Evolutionary conservation across 768 basidiomycete genomes (phyloP).

Genomic region (Leccinum pellstonianum): DNA sequence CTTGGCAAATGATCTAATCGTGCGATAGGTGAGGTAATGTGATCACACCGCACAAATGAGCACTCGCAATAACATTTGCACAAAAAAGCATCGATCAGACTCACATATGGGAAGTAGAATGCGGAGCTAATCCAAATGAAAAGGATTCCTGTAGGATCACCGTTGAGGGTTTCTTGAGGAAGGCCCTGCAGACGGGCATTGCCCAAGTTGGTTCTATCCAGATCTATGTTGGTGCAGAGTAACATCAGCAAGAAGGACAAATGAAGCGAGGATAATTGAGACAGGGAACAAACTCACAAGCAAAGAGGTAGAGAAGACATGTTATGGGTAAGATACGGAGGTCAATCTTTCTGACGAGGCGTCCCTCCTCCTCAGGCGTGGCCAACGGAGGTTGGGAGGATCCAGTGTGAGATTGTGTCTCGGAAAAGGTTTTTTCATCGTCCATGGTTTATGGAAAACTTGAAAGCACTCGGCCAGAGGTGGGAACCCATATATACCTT

Average conservation of each 20-base stretch:
- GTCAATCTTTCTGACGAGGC: conserved; percentile 39
- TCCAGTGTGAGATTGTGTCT: neutral
- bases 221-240: conserved; percentile 27
- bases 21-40: neutral
- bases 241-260: conserved; percentile 2
- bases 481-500: neutral
- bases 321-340: conserved; percentile 46
- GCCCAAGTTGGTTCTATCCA: conserved; percentile 77
- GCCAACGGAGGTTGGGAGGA: conserved; percentile 16
- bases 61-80: neutral
- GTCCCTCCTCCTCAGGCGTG: conserved; percentile 34
- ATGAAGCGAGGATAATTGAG: neutral
- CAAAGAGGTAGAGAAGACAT: conserved; percentile 72
- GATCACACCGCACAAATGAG: neutral
- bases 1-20: conserved; percentile 61
- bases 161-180: conserved; percentile 59
- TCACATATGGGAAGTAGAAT: conserved; percentile 78
- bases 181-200: conserved; percentile 80
- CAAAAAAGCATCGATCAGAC: conserved; percentile 17
- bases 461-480: neutral
- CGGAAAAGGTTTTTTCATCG: conserved; percentile 16
- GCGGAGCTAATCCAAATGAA: conserved; percentile 76
- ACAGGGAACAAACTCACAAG: conserved; percentile 46
- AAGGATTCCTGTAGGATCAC: conserved; percentile 61
- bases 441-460: conserved; percentile 15